Evolutionary conservation across 257 asterid species (phyloP).

Genomic region (Solanum habrochaites): DNA sequence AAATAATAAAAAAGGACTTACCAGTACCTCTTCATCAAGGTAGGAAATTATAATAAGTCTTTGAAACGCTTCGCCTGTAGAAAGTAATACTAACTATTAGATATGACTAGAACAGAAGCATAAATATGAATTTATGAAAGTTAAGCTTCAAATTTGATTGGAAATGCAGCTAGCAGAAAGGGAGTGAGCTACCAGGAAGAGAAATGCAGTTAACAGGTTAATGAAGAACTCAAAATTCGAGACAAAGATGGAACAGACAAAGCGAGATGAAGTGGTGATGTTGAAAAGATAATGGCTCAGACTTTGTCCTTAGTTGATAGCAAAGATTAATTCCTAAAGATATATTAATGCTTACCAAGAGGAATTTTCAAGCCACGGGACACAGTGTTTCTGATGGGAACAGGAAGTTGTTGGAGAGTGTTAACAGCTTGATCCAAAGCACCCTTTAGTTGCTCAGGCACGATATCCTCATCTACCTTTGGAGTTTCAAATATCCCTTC

Average conservation of each 20-base stretch:
- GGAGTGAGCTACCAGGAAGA: not conserved
- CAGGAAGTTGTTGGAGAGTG: conserved; percentile 68
- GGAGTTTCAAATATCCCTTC: conserved; percentile 78
- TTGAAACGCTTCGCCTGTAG: conserved; percentile 48
- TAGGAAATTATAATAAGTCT: conserved; percentile 71
- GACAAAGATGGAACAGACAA: not conserved
- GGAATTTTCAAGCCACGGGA: conserved; percentile 73
- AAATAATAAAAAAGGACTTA: conserved; percentile 9
- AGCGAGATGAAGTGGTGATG: not conserved
- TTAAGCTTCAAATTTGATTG: not conserved
- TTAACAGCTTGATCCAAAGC: conserved; percentile 55
- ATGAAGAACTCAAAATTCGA: not conserved
- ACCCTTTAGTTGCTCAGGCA: conserved; percentile 70
- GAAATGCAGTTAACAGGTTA: not conserved
- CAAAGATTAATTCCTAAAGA: not conserved
- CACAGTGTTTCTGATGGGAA: conserved; percentile 44
- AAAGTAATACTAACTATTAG: not conserved
- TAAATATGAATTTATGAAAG: not conserved
- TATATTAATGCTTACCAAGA: conserved; percentile 38
- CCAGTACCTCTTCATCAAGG: conserved; percentile 86
- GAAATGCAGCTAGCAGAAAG: not conserved
- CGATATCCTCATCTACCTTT: conserved; percentile 50
- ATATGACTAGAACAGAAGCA: not conserved
- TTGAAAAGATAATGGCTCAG: not conserved
- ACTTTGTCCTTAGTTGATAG: not conserved